These are phyloP conservation scores for Epichloe sibirici DNA, from an alignment of 2,329 filamentous ascomycete genomes.

Conservation along the genomic window DNA sequence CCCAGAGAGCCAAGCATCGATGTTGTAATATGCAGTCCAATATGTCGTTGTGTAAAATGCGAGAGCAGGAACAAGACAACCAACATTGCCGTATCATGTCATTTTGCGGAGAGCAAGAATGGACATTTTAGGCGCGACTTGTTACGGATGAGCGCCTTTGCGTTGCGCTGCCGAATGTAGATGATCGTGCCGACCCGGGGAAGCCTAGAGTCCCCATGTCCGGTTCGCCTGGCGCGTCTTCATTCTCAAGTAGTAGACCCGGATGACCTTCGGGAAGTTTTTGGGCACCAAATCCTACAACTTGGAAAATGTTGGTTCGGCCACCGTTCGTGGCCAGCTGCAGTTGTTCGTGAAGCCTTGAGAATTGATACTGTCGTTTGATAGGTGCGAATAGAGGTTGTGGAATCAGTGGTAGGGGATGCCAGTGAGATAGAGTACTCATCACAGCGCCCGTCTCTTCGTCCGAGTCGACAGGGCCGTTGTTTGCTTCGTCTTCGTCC, in stretches of 20 bases:
- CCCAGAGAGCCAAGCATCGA: neutral
- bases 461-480: constrained; percentile 79
- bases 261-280: constrained; percentile 38
- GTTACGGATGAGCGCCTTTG: constrained; percentile 35
- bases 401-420: constrained; percentile 64
- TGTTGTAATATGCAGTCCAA: too few species aligned
- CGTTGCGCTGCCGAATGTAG: constrained; percentile 32
- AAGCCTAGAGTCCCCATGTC: constrained; percentile 32
- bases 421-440: constrained; percentile 62
- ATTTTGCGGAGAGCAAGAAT: neutral
- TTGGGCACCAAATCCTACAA: constrained; percentile 44
- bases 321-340: constrained; percentile 55
- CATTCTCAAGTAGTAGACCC: constrained; percentile 30
- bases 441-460: constrained; percentile 89
- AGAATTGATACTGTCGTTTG: constrained; percentile 49
- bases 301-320: constrained; percentile 52
- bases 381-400: constrained; percentile 51
- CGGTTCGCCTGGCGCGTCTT: constrained; percentile 47
- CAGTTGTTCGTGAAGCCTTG: constrained; percentile 52
- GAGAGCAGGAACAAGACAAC: neutral
- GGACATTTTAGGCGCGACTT: constrained; percentile 29
- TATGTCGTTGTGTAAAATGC: neutral
- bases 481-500: constrained; percentile 71
- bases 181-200: constrained; percentile 27
- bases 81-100: neutral